Conservation (phyloP, 2,329 filamentous ascomycete species). For the Trichoderma harzianum region DNA sequence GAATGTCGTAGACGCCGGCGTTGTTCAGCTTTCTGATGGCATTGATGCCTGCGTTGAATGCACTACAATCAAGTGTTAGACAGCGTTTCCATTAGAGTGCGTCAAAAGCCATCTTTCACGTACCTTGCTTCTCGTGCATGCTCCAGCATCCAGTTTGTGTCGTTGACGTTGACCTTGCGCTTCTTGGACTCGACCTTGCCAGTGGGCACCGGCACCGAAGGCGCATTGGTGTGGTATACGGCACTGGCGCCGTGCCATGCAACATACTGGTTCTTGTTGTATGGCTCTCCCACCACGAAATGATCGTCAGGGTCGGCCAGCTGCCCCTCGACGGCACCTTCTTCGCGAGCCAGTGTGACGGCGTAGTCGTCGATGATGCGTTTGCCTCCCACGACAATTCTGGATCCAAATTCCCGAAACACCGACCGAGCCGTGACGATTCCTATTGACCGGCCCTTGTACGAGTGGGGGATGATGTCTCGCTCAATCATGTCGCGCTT, state of each 20-base stretch:
- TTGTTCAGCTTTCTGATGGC: conserved; percentile 66
- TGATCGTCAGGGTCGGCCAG: conserved; percentile 86
- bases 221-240: conserved; percentile 83
- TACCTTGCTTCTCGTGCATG: conserved; percentile 90
- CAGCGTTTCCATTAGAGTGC: neutral
- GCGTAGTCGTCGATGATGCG: conserved; percentile 88
- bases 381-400: conserved; percentile 88
- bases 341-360: conserved; percentile 67
- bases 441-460: conserved; percentile 96
- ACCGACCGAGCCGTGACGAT: conserved; percentile 95
- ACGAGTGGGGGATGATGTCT: conserved; percentile 93
- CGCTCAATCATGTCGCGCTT: conserved; percentile 95
- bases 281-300: conserved; percentile 73
- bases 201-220: conserved; percentile 69
- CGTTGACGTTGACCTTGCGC: conserved; percentile 81
- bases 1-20: conserved; percentile 82
- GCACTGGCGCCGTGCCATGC: conserved; percentile 97
- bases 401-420: conserved; percentile 92
- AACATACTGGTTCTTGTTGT: conserved; percentile 98
- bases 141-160: conserved; percentile 94
- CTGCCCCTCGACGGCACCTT: conserved; percentile 82
- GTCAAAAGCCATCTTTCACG: conserved; percentile 21
- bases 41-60: conserved; percentile 76
- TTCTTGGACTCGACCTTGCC: conserved; percentile 81
- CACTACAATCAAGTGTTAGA: conserved; percentile 47